These are phyloP conservation scores for Suillus tomentosus DNA, from an alignment of 768 basidiomycete genomes.

Conservation along the genomic window DNA sequence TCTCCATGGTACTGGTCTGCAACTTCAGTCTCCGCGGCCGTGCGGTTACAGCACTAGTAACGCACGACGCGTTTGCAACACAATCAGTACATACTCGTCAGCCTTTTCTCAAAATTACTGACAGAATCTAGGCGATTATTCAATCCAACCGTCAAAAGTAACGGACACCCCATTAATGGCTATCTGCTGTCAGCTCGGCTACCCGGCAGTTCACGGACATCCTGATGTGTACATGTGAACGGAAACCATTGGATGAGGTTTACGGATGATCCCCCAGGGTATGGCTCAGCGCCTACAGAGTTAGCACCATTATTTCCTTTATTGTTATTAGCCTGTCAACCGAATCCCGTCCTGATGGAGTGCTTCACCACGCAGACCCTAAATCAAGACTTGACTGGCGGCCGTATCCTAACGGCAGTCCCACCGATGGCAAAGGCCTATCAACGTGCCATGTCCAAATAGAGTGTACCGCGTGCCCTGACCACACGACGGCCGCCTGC, in stretches of 20 bases:
- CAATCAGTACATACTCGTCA: neutral
- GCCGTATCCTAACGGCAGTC: neutral
- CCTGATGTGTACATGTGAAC: neutral
- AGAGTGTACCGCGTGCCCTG: neutral
- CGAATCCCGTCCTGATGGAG: neutral
- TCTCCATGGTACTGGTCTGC: constrained; percentile 28
- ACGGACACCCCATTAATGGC: neutral
- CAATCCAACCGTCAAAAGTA: neutral
- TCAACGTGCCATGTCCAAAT: constrained; percentile 3
- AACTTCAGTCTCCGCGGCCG: constrained; percentile 22
- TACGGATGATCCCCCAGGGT: neutral
- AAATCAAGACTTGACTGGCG: neutral
- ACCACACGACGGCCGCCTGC: neutral
- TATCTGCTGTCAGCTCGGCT: constrained; percentile 12
- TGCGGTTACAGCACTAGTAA: constrained; percentile 6
- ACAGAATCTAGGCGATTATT: neutral
- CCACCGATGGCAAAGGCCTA: neutral
- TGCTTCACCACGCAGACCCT: neutral
- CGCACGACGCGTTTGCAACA: neutral
- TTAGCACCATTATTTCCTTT: neutral
- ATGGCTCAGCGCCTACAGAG: neutral
- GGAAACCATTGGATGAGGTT: neutral
- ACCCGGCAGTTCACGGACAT: constrained; percentile 12
- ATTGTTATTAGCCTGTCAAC: neutral
- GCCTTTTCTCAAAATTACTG: neutral